phyloP scores from a whole-genome alignment of 1,139 yeast genomes.

The Yamadazyma atmosphaerica region DNA sequence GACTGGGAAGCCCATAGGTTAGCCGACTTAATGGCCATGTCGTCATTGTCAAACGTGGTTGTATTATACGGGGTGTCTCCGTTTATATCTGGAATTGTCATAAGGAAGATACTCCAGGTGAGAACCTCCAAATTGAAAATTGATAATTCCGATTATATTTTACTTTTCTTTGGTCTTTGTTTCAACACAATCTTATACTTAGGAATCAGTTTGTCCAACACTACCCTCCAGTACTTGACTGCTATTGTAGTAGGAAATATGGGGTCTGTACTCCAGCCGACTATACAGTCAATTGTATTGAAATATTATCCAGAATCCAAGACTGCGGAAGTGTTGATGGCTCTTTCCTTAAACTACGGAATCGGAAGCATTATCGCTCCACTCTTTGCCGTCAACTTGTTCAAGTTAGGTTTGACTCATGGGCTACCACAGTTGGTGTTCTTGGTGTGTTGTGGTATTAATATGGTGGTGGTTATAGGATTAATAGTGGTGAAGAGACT shows the following conservation, averaged over 20 bases:
- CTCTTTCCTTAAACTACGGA: slow-evolving; percentile 31
- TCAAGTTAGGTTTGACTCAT: slow-evolving; percentile 18
- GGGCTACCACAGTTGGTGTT: slow-evolving; percentile 9
- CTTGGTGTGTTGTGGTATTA: slow-evolving; percentile 6
- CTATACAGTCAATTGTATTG: slow-evolving; percentile 34
- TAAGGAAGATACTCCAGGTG: slow-evolving; percentile 32
- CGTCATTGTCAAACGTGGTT: slow-evolving; percentile 47
- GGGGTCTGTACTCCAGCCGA: slow-evolving; percentile 41
- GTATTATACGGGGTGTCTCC: slow-evolving; percentile 37
- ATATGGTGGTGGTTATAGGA: slow-evolving; percentile 1
- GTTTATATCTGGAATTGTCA: slow-evolving; percentile 26
- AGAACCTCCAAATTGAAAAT: slow-evolving; percentile 34
- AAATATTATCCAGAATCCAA: slow-evolving; percentile 42
- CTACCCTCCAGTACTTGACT: slow-evolving; percentile 20
- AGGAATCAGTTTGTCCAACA: slow-evolving; percentile 20
- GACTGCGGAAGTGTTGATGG: slow-evolving; percentile 43
- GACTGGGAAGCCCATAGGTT: slow-evolving; percentile 59
- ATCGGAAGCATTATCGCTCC: slow-evolving; percentile 19
- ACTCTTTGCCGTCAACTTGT: slow-evolving; percentile 21
- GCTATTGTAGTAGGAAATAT: slow-evolving; percentile 42
- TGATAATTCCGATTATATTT: slow-evolving; percentile 55
- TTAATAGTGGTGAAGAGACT: not conserved
- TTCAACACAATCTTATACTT: slow-evolving; percentile 47
- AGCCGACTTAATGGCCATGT: slow-evolving; percentile 58
- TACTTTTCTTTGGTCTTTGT: slow-evolving; percentile 27